A percentile compares a stretch with the other conserved stretches of the same genome.
phyloP scores from a whole-genome alignment of 2,329 filamentous ascomycete species.

The Aspergillus fischeri region DNA sequence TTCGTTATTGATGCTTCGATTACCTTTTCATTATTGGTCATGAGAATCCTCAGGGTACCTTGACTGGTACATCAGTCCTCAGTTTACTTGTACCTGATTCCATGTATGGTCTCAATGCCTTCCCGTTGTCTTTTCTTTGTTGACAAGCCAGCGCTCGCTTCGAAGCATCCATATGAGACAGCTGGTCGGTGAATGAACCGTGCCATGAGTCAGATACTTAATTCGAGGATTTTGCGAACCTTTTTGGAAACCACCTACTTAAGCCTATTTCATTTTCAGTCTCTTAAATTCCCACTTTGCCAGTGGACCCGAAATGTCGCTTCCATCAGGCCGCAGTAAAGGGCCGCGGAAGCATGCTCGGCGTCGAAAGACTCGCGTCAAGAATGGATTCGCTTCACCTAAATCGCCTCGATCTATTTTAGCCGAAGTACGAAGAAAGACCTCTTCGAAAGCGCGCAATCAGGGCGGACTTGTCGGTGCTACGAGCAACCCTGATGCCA shows the following conservation, averaged over 20 bases:
- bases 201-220: neutral
- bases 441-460: conserved; percentile 3
- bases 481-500: conserved; percentile 4
- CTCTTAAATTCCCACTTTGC: neutral
- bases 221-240: neutral
- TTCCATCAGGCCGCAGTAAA: conserved; percentile 6
- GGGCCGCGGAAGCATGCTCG: conserved; percentile 4
- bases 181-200: neutral
- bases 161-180: neutral
- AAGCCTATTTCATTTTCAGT: neutral
- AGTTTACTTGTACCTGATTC: neutral
- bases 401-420: conserved; percentile 13
- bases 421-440: conserved; percentile 10
- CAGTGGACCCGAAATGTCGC: neutral
- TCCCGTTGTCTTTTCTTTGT: neutral
- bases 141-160: neutral
- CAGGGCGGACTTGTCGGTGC: conserved; percentile 1
- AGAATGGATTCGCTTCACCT: conserved; percentile 4
- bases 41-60: neutral
- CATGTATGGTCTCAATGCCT: too few relatives aligned
- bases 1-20: neutral
- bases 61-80: neutral
- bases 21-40: neutral
- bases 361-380: conserved; percentile 9
- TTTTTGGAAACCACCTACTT: neutral